These are phyloP conservation scores for Suhomyces bribrorum DNA, from an alignment of 1,139 yeast genomes.

Conservation along the genomic window DNA sequence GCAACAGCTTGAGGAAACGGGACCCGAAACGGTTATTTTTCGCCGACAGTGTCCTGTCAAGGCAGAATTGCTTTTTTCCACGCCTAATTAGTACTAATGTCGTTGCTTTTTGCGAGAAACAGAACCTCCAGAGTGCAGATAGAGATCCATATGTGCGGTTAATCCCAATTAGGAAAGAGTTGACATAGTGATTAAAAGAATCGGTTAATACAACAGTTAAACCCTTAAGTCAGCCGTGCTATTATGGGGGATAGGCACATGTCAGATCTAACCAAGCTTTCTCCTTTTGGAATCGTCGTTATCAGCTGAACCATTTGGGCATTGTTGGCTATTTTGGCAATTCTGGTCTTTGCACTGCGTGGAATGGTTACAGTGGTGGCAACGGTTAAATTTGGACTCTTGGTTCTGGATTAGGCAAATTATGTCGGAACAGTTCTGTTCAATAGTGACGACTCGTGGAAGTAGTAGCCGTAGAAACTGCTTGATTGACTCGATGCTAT, in stretches of 20 bases:
- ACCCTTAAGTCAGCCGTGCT: background rate
- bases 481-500: conserved; percentile 18
- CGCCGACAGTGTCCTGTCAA: conserved; percentile 6
- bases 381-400: background rate
- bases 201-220: background rate
- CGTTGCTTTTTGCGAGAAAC: conserved; percentile 2
- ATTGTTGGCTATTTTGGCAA: too few relatives aligned
- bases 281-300: conserved; percentile 1
- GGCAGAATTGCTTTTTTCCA: conserved; percentile 4
- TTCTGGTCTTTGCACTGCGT: too few relatives aligned
- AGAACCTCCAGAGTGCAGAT: background rate
- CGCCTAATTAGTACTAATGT: background rate
- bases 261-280: background rate
- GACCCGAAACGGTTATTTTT: conserved; percentile 8
- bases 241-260: too few relatives aligned
- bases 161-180: background rate
- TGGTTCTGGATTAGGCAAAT: background rate
- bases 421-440: conserved; percentile 9
- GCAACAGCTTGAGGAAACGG: conserved; percentile 6
- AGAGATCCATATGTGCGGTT: background rate
- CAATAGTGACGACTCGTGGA: conserved; percentile 24
- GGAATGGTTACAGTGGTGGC: too few relatives aligned
- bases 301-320: too few relatives aligned
- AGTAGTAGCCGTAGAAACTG: conserved; percentile 23
- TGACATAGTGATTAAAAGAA: too few relatives aligned